These are phyloP conservation scores for Ascochyta pisi DNA, from an alignment of 2,329 filamentous ascomycete species.

Conservation along the genomic window DNA sequence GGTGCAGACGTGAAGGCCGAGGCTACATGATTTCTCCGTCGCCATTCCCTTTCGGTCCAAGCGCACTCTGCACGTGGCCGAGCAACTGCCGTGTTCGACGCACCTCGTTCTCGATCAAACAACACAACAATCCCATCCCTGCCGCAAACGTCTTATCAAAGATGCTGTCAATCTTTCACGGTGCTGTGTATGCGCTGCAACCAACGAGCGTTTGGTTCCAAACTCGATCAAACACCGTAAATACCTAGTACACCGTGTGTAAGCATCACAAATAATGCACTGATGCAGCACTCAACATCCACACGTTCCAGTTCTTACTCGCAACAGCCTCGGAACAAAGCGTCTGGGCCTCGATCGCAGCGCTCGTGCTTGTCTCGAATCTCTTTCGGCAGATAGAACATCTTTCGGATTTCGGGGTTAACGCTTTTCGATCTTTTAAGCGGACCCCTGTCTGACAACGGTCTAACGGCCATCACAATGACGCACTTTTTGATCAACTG, in stretches of 20 bases:
- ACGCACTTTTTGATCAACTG: neutral
- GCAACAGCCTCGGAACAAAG: neutral
- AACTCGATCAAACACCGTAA: neutral
- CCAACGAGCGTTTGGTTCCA: neutral
- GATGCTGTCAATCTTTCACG: neutral
- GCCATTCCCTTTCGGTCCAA: neutral
- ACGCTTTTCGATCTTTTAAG: neutral
- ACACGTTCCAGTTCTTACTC: neutral
- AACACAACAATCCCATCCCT: constrained; percentile 1
- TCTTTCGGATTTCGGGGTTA: constrained; percentile 5
- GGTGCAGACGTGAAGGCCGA: neutral
- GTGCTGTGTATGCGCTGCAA: neutral
- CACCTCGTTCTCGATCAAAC: constrained; percentile 1
- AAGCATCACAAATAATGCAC: neutral
- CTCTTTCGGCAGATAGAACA: constrained; percentile 2
- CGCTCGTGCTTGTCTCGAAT: neutral
- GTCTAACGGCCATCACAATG: constrained; percentile 14
- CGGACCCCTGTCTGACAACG: constrained; percentile 7
- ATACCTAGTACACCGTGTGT: neutral
- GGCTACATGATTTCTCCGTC: neutral
- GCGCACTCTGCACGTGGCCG: constrained; percentile 9
- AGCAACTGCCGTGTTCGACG: constrained; percentile 7
- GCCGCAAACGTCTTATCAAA: neutral
- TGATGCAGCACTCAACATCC: neutral
- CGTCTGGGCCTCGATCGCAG: neutral